Conservation (phyloP, 2,329 filamentous ascomycete species). For the Chaetothyriales sp. region DNA sequence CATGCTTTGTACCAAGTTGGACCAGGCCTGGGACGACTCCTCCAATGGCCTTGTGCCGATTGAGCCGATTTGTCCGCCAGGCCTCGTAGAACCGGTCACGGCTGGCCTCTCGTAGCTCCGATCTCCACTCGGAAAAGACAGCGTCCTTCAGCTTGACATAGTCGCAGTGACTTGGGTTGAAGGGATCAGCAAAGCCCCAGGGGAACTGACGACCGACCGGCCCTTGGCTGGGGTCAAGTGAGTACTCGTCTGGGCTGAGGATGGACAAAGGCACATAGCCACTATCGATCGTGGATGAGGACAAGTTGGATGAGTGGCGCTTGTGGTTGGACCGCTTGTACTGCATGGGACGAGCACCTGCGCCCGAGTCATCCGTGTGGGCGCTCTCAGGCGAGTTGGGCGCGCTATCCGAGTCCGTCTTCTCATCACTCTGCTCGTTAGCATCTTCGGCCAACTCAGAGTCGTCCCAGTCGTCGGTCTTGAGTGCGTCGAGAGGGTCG, state of each 20-base stretch:
- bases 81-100: constrained; percentile 38
- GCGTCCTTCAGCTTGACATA: constrained; percentile 80
- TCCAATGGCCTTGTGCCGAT: constrained; percentile 1
- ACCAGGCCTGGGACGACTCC: not conserved
- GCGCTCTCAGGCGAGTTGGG: constrained; percentile 15
- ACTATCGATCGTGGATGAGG: constrained; percentile 12
- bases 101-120: constrained; percentile 77
- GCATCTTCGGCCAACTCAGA: constrained; percentile 46
- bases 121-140: constrained; percentile 86
- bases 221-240: constrained; percentile 36
- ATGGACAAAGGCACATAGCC: constrained; percentile 71
- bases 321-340: constrained; percentile 13
- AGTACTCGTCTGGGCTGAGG: constrained; percentile 81
- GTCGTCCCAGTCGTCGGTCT: constrained; percentile 61
- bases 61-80: constrained; percentile 3
- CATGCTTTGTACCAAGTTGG: not conserved
- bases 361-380: constrained; percentile 14
- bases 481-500: constrained; percentile 75
- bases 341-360: constrained; percentile 3
- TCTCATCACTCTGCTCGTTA: constrained; percentile 30
- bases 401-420: constrained; percentile 17
- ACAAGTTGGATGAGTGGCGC: constrained; percentile 22
- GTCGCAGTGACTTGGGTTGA: constrained; percentile 83
- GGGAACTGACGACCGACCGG: constrained; percentile 73
- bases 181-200: constrained; percentile 93